Conservation (phyloP, 805 yeast genomes). For the Saccharomyces kudriavzevii region DNA sequence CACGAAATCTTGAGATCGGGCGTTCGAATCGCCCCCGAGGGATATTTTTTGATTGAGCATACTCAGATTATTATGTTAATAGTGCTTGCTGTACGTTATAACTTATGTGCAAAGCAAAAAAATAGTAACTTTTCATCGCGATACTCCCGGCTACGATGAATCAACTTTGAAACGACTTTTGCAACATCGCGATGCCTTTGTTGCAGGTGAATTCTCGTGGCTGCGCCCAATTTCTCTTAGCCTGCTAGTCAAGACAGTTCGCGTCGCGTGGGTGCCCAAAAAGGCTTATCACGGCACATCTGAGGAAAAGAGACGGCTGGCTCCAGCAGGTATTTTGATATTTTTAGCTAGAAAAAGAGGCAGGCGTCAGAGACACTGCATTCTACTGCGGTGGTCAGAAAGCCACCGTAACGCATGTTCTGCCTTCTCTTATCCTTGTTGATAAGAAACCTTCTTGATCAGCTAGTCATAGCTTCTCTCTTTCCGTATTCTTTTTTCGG, state of each 20-base stretch:
- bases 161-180: background rate
- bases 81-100: background rate
- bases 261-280: background rate
- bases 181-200: background rate
- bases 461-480: background rate
- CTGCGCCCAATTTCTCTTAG: background rate
- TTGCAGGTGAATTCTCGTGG: background rate
- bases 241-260: background rate
- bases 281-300: background rate
- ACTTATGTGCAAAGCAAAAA: background rate
- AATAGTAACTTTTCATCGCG: background rate
- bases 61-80: no score
- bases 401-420: background rate
- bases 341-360: background rate
- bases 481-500: background rate
- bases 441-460: background rate
- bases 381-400: background rate
- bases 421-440: background rate
- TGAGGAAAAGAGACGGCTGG: background rate
- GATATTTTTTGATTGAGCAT: slow-evolving; percentile 6
- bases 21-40: slow-evolving; percentile 27
- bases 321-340: background rate
- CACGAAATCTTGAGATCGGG: slow-evolving; percentile 21
- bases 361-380: background rate
- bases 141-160: background rate